Evolutionary conservation across 1,284 basidiomycete genomes (phyloP).

Genomic region (Schizophyllum commune): DNA sequence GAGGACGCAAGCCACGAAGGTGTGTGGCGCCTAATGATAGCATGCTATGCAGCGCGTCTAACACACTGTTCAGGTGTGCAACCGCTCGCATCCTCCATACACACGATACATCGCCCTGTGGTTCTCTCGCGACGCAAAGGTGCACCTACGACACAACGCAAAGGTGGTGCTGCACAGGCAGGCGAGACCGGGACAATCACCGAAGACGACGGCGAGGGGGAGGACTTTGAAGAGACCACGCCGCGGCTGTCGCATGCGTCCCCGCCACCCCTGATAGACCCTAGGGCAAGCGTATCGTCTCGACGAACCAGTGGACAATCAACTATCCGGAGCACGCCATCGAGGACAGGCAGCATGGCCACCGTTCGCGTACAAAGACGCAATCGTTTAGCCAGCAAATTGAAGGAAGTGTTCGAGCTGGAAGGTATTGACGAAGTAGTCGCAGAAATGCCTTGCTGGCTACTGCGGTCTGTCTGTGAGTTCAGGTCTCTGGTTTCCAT

Average conservation of each 20-base stretch:
- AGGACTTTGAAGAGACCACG: conserved; percentile 55
- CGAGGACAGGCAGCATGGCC: conserved; percentile 56
- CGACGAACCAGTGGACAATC: conserved; percentile 1
- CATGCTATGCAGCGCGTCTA: neutral
- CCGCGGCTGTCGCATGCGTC: conserved; percentile 28
- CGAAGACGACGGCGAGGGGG: conserved; percentile 33
- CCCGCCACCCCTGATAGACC: conserved; percentile 17
- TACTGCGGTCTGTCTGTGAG: conserved; percentile 80
- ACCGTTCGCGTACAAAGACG: conserved; percentile 67
- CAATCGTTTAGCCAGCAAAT: conserved; percentile 70
- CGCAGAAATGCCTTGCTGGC: conserved; percentile 82
- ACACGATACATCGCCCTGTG: conserved; percentile 77
- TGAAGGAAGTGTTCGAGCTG: conserved; percentile 81
- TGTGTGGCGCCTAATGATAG: neutral
- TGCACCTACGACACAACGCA: conserved; percentile 16
- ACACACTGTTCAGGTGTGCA: conserved; percentile 16
- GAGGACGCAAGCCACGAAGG: conserved; percentile 38
- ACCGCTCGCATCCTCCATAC: conserved; percentile 73
- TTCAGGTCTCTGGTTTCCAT: conserved; percentile 17
- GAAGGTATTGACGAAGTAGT: conserved; percentile 75
- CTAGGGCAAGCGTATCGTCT: neutral
- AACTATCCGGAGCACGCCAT: conserved; percentile 14
- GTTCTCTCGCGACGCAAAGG: conserved; percentile 51
- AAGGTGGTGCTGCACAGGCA: conserved; percentile 8
- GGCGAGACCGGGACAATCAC: conserved; percentile 23